Conservation (phyloP, 1,284 basidiomycete genomes). For the Cutaneotrichosporon daszewskae region DNA sequence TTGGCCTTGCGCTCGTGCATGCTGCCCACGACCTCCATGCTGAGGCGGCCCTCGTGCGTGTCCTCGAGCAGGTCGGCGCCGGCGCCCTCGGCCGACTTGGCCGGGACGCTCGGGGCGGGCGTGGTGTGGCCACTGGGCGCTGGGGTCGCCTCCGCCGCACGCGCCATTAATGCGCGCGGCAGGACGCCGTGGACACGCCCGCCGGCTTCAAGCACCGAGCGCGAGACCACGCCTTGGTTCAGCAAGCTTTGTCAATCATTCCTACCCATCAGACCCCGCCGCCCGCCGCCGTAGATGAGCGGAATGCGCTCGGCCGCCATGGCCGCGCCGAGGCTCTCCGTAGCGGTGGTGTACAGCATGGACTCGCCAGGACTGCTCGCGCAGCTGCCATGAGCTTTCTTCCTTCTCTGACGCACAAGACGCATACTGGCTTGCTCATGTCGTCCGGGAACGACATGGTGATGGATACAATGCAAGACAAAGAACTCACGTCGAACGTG, state of each 20-base stretch:
- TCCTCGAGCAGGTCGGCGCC: slow-evolving; percentile 41
- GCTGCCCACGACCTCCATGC: slow-evolving; percentile 59
- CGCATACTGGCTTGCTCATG: slow-evolving; percentile 40
- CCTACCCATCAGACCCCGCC: slow-evolving; percentile 71
- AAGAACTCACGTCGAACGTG: background rate
- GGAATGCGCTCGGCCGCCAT: slow-evolving; percentile 61
- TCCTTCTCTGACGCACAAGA: slow-evolving; percentile 35
- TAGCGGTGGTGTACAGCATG: slow-evolving; percentile 61
- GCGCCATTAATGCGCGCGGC: slow-evolving; percentile 56
- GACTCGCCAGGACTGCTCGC: slow-evolving; percentile 64
- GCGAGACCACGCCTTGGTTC: slow-evolving; percentile 59
- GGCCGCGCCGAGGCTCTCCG: slow-evolving; percentile 67
- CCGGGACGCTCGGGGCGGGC: background rate
- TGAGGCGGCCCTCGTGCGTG: slow-evolving; percentile 45
- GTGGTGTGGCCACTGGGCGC: background rate
- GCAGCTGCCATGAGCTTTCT: slow-evolving; percentile 49
- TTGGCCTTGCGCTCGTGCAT: slow-evolving; percentile 90
- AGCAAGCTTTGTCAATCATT: background rate
- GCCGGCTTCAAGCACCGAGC: slow-evolving; percentile 60
- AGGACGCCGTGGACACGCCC: slow-evolving; percentile 76
- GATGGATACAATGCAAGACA: no score
- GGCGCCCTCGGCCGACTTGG: slow-evolving; percentile 34
- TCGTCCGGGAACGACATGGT: slow-evolving; percentile 23
- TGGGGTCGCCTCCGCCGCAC: slow-evolving; percentile 33
- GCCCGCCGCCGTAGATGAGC: slow-evolving; percentile 82